phyloP scores from a whole-genome alignment of 495 filamentous ascomycete genomes.

The Chaetomidium leptoderma region DNA sequence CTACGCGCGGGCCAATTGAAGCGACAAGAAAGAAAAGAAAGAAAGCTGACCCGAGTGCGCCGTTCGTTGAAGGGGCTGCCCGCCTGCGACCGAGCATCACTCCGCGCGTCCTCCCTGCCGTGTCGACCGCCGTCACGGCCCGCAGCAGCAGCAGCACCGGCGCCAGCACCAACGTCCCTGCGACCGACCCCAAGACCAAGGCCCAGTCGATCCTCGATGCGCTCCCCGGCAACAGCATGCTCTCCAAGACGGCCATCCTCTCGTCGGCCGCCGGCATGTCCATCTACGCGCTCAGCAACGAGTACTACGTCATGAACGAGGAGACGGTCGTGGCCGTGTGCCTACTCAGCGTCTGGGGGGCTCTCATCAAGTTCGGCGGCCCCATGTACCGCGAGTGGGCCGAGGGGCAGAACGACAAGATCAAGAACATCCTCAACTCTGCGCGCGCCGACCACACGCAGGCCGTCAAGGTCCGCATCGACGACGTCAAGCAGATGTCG shows the following conservation, averaged over 20 bases:
- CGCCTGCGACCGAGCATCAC: conserved; percentile 72
- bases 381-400: conserved; percentile 93
- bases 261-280: conserved; percentile 87
- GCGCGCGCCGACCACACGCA: conserved; percentile 90
- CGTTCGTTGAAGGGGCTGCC: conserved; percentile 64
- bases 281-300: conserved; percentile 95
- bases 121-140: conserved; percentile 58
- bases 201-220: conserved; percentile 92
- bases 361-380: conserved; percentile 83
- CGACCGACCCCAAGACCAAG: conserved; percentile 84
- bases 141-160: too few species aligned
- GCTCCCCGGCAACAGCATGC: conserved; percentile 75
- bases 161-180: conserved; percentile 71
- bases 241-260: conserved; percentile 94
- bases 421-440: conserved; percentile 86
- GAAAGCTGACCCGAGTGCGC: background rate
- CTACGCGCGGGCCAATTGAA: conserved; percentile 5
- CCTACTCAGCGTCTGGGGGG: conserved; percentile 83
- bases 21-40: background rate
- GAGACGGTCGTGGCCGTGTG: conserved; percentile 89
- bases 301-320: conserved; percentile 99
- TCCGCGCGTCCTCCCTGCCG: conserved; percentile 65
- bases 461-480: conserved; percentile 89
- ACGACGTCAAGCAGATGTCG: conserved; percentile 85
- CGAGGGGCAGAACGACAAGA: conserved; percentile 75